Base-by-base conservation (phyloP, 805 yeast species). In the Kodamaea jinghongensis region DNA sequence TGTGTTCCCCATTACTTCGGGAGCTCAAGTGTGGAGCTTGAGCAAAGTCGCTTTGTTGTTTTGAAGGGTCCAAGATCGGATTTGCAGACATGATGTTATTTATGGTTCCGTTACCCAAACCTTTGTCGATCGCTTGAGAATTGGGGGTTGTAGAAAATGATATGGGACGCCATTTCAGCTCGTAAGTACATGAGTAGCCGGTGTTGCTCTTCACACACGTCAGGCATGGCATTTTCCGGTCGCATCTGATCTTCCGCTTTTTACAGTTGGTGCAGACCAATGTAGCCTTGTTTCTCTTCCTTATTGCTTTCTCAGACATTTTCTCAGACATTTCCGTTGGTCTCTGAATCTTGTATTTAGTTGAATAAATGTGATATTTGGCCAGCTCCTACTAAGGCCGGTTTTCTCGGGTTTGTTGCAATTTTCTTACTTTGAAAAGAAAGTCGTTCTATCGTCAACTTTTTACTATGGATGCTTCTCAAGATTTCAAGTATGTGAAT, bases 191-290 rank as follows among this genome's bases (percentile, higher is more conserved):
- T 9, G 47, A 36, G 27, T 41, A 41, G 6, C 50, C 49, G 12
- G 43, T 36, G 30, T 54, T 48, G 31, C 49, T 42, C 35, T 49
- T 49, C 15, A 55, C 50, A 35, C 63, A 58, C 17, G 58, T 49
- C n/a, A 52, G 50, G 29, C 63, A 58, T 1, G 63, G 63, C 30
- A 45, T 31, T 12, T 47, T 44, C 27, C 56, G 48, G 42, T 64
- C 65, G 44, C 70, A 64, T 35, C 55, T 60, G 46, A 63, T 54
- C 45, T 64, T 64, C 31, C 58, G 51, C 31, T 52, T 44, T 38
- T 60, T 61, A 44, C 70, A 64, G 43, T 51, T 58, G 20, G 49
- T 47, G 41, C 70, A 64, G 4, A 56, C 61, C 15, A 54, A 41
- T 15, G 57, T 54, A 4, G 58, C 54, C 35, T 59, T 50, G 30